These are phyloP conservation scores for Sporothrix variecibatus DNA, from an alignment of 2,329 filamentous ascomycete species.

Conservation along the genomic window DNA sequence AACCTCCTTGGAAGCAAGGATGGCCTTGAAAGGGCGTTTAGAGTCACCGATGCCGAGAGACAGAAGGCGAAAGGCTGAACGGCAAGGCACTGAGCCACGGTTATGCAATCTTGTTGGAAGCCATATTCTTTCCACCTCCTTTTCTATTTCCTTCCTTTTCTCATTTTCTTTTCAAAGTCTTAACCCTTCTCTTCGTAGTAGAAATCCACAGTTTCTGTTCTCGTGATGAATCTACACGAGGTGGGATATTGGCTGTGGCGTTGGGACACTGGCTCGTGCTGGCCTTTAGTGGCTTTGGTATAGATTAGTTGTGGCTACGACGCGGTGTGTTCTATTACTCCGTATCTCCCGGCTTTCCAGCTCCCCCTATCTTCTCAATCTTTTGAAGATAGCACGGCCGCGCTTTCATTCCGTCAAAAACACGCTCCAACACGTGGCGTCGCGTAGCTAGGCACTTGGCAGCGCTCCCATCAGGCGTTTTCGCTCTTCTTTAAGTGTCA, in stretches of 20 bases:
- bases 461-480: neutral
- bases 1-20: neutral
- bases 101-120: neutral
- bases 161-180: neutral
- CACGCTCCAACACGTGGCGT: conserved; percentile 3
- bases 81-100: neutral
- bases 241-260: neutral
- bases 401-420: neutral
- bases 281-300: neutral
- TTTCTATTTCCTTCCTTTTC: neutral
- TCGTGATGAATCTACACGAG: neutral
- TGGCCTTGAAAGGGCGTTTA: neutral
- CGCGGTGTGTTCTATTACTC: neutral
- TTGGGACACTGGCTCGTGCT: neutral
- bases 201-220: neutral
- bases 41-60: neutral
- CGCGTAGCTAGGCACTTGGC: conserved; percentile 7
- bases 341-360: neutral
- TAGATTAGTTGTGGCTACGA: neutral
- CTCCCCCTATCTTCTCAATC: neutral
- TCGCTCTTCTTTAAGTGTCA: neutral
- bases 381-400: neutral
- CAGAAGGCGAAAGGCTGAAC: neutral
- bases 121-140: neutral
- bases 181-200: neutral